These are phyloP conservation scores for Boeremia lycopersici DNA, from an alignment of 2,329 filamentous ascomycete genomes.

Conservation along the genomic window DNA sequence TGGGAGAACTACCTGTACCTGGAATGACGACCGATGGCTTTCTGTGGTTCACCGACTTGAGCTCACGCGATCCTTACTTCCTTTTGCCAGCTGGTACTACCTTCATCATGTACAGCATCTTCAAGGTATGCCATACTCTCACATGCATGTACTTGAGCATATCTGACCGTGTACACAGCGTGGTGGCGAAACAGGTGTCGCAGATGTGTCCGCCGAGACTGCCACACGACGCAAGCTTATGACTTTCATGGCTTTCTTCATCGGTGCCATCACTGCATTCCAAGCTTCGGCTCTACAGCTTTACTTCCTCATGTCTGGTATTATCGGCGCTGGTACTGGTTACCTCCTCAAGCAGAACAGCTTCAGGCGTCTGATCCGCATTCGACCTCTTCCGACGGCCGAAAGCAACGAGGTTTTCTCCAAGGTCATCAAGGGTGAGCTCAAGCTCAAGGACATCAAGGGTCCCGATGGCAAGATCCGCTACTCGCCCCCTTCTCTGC, in stretches of 20 bases:
- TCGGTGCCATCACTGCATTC: constrained; percentile 60
- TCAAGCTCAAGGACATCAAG: constrained; percentile 32
- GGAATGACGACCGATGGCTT: constrained; percentile 72
- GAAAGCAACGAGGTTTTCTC: constrained; percentile 35
- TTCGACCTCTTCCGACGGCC: constrained; percentile 36
- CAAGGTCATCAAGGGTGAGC: constrained; percentile 35
- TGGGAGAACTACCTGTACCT: constrained; percentile 80
- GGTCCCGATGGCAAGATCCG: constrained; percentile 32
- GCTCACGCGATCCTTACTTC: constrained; percentile 76
- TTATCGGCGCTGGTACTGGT: constrained; percentile 49
- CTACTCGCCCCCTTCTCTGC: constrained; percentile 34
- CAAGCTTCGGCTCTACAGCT: constrained; percentile 66
- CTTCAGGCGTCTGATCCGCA: constrained; percentile 47
- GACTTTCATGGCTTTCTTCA: constrained; percentile 59
- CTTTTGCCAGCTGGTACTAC: constrained; percentile 71
- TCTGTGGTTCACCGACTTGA: constrained; percentile 81
- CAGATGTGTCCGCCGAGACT: constrained; percentile 11
- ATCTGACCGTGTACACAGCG: constrained; percentile 41
- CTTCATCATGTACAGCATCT: constrained; percentile 60
- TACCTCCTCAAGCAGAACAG: constrained; percentile 45
- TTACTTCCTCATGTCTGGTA: constrained; percentile 61
- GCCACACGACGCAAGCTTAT: constrained; percentile 46
- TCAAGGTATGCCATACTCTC: constrained; percentile 59
- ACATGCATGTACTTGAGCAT: constrained; percentile 9
- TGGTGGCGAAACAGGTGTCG: constrained; percentile 58